phyloP scores from a whole-genome alignment of 2,329 filamentous ascomycete species.

The Orbilia oligospora region DNA sequence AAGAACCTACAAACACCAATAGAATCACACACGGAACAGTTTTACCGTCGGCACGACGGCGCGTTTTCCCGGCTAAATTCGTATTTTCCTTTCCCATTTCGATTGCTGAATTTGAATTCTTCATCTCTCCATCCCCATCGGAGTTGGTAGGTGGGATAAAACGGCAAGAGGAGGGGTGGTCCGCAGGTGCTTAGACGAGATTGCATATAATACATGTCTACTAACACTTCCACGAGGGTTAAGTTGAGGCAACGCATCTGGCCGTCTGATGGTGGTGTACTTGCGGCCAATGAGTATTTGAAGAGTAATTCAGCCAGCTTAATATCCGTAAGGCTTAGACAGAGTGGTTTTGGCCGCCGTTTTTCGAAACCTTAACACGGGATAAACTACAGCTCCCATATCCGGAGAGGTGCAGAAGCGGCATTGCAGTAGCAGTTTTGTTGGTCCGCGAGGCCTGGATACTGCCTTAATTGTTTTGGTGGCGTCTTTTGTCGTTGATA shows the following conservation, averaged over 20 bases:
- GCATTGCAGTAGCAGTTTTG: constrained; percentile 7
- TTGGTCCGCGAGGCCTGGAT: constrained; percentile 13
- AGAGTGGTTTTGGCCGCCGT: constrained; percentile 14
- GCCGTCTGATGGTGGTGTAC: constrained; percentile 21
- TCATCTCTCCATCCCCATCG: constrained; percentile 36
- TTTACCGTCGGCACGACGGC: constrained; percentile 60
- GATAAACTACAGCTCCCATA: constrained; percentile 33
- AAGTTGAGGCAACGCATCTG: constrained; percentile 34
- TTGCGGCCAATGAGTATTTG: constrained; percentile 17
- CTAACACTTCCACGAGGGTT: constrained; percentile 20
- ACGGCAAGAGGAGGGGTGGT: constrained; percentile 39
- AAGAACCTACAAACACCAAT: constrained; percentile 15
- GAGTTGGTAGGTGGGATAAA: constrained; percentile 61
- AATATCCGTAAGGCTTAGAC: constrained; percentile 59
- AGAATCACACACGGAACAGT: constrained; percentile 49
- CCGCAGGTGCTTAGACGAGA: constrained; percentile 49
- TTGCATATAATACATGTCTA: constrained; percentile 43
- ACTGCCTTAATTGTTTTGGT: constrained; percentile 28
- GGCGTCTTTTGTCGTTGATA: constrained; percentile 28
- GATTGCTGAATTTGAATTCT: constrained; percentile 5
- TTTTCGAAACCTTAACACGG: constrained; percentile 32
- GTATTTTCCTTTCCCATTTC: constrained; percentile 1
- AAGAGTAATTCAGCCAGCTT: constrained; percentile 42
- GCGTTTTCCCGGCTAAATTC: constrained; percentile 58
- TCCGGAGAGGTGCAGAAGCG: constrained; percentile 28